Conservation (phyloP, 371 early-diverging fungal species). For the Zychaea mexicana region DNA sequence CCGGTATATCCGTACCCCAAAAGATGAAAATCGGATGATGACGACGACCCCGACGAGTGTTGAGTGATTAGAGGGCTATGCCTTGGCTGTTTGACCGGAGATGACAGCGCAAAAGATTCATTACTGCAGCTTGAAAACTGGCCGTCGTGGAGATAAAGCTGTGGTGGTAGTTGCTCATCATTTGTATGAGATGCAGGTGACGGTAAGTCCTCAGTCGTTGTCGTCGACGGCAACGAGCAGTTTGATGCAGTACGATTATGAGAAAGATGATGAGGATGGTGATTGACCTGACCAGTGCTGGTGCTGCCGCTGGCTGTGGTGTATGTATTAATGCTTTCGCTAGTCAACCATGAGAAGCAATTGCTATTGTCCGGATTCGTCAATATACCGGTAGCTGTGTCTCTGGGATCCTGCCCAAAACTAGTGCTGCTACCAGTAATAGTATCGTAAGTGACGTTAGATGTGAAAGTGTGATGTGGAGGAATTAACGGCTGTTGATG, state of each 20-base stretch:
- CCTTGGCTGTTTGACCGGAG: background rate
- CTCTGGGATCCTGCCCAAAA: background rate
- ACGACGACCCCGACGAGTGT: too few species aligned
- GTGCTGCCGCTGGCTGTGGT: background rate
- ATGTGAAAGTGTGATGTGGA: background rate
- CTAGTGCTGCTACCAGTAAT: background rate
- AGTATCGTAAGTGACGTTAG: background rate
- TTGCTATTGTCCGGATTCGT: background rate
- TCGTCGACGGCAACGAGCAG: background rate
- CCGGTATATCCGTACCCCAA: background rate
- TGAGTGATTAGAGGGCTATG: too few species aligned
- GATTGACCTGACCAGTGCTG: too few species aligned
- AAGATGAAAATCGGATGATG: background rate
- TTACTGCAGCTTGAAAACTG: background rate
- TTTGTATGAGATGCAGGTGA: background rate
- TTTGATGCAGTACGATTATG: background rate
- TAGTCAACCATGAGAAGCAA: background rate
- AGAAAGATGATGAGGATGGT: background rate
- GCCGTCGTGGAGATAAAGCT: background rate
- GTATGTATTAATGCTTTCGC: background rate
- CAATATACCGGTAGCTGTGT: background rate
- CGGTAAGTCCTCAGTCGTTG: background rate
- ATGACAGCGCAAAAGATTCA: background rate
- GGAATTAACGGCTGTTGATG: background rate
- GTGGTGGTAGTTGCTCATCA: background rate